Conservation (phyloP, 2,329 filamentous ascomycete genomes). For the Myriosclerotinia duriaeana region DNA sequence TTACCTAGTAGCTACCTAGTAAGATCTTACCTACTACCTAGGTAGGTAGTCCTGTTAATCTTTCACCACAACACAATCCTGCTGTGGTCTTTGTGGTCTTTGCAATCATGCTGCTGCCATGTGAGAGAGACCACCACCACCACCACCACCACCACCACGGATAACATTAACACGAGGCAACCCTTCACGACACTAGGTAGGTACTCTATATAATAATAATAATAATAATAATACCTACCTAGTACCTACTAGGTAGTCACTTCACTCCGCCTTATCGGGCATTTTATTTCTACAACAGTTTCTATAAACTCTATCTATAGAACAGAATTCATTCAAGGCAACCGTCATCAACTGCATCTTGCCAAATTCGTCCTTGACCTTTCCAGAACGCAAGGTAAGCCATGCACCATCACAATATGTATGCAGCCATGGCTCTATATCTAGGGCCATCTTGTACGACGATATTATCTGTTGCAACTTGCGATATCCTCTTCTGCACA, state of each 20-base stretch:
- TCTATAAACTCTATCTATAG: too few species aligned
- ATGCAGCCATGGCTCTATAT: not conserved
- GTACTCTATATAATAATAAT: too few species aligned
- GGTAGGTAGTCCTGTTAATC: too few species aligned
- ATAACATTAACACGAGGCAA: slow-evolving; percentile 2
- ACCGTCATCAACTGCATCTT: not conserved
- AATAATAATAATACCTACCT: too few species aligned
- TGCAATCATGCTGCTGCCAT: not conserved
- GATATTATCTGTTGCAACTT: not conserved
- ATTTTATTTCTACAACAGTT: not conserved
- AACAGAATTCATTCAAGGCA: not conserved
- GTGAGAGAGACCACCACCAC: too few species aligned
- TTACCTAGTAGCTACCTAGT: too few species aligned
- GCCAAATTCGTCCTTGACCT: not conserved
- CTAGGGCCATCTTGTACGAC: not conserved
- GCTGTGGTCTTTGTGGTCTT: not conserved
- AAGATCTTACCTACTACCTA: too few species aligned
- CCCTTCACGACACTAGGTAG: not conserved
- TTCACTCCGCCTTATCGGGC: not conserved
- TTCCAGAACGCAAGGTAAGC: not conserved
- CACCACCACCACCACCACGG: too few species aligned
- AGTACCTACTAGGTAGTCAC: not conserved
- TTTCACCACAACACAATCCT: not conserved
- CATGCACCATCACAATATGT: not conserved
- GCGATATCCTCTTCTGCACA: not conserved